Evolutionary conservation across 352 stramenopile species (phyloP).

Genomic region (Phytophthora tubulina): DNA sequence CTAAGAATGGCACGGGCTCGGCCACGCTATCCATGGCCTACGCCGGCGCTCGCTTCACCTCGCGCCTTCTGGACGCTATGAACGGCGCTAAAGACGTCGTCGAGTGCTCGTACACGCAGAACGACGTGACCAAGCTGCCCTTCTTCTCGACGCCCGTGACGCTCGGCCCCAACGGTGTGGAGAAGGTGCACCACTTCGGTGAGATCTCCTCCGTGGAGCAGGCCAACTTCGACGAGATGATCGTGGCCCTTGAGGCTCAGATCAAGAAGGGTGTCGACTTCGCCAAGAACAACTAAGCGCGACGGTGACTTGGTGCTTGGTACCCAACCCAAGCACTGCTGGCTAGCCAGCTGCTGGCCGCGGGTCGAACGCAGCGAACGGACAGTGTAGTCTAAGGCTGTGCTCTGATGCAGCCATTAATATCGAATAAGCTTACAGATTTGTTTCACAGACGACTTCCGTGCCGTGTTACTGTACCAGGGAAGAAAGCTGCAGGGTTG

Average conservation of each 20-base stretch:
- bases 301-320: background rate
- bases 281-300: slow-evolving; percentile 68
- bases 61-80: slow-evolving; percentile 95
- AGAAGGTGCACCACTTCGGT: slow-evolving; percentile 95
- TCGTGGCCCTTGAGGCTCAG: slow-evolving; percentile 86
- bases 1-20: slow-evolving; percentile 97
- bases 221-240: slow-evolving; percentile 92
- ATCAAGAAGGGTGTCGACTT: slow-evolving; percentile 92
- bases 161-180: slow-evolving; percentile 96
- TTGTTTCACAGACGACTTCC: slow-evolving; percentile 13
- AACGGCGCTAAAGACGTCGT: slow-evolving; percentile 94
- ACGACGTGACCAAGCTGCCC: slow-evolving; percentile 93
- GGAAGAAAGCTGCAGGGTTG: no score
- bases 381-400: slow-evolving; percentile 27
- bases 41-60: slow-evolving; percentile 95
- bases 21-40: slow-evolving; percentile 99
- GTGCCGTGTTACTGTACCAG: no score
- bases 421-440: slow-evolving; percentile 30
- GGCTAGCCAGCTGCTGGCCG: slow-evolving; percentile 7
- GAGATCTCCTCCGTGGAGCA: slow-evolving; percentile 85
- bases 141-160: slow-evolving; percentile 97
- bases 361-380: slow-evolving; percentile 20
- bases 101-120: slow-evolving; percentile 98
- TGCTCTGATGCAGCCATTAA: slow-evolving; percentile 21
- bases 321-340: background rate